Evolutionary conservation across 441 rosid genomes (phyloP), one percentile per base, ranked within the genome.

Genomic region (Eruca vesicaria): DNA sequence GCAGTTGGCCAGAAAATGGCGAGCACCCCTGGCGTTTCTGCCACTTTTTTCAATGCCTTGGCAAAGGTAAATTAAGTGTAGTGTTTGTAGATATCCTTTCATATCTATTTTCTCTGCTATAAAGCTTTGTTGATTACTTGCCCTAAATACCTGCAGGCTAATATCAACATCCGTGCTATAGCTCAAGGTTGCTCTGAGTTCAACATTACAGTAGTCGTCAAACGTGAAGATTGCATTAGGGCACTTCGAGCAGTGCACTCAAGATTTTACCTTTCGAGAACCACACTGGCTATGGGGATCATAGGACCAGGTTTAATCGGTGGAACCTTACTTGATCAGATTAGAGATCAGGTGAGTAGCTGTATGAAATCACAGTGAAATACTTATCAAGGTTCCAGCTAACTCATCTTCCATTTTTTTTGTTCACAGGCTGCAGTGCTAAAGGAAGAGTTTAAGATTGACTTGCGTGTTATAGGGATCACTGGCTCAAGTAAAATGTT

Each of bases 121-220:
- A 20, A 66, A 21, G 67, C 6, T 16, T 7, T 53, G 15, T 45
- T 50, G 32, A 71, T 19, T 66, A 52, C 53, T 67, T 48, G 18
- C 55, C 45, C 29, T 58, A n/a, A 50, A 45, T 64, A 43, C 50
- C 32, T 84, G 75, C 89, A 94, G 99, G 99, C 99, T 71, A 94
- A 82, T 83, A 88, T 91, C 57, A 95, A 92, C 77, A 81, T 95
- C 59, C 97, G 96, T 66, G 99, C 92, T 57, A 91, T 93, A 81
- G 98, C 97, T 79, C 99, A 95, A 88, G 99, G 99, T 63, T 95
- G 99, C 78, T 95, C 99, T 0, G 99, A 95, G 84, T 95, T 87
- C 82, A 95, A 91, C 75, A 82, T 95, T 63, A 95, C 99, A 2
- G 95, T 84, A 56, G 98, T 92, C 21, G 52, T 95, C 69, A 91